Conservation (phyloP, 2,329 filamentous ascomycete genomes). For the Aspergillus pseudoterreus region DNA sequence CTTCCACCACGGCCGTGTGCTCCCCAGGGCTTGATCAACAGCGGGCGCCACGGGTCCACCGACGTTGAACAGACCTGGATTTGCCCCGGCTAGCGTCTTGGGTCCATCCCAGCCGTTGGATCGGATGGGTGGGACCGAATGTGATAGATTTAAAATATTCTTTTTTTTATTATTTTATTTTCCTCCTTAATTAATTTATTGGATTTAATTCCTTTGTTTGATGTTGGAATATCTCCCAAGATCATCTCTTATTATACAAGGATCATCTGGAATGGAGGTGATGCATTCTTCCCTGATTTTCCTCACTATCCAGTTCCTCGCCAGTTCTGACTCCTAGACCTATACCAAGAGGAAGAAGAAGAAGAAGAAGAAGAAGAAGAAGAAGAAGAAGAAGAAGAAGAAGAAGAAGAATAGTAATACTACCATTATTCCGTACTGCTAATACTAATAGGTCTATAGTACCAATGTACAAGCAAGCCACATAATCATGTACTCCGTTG, state of each 20-base stretch:
- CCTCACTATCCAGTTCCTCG: no score
- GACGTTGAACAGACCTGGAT: slow-evolving; percentile 16
- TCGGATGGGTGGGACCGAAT: slow-evolving; percentile 13
- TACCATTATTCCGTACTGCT: no score
- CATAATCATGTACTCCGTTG: slow-evolving; percentile 5
- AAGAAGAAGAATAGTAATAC: no score
- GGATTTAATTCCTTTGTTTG: background rate
- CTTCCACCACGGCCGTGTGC: slow-evolving; percentile 3
- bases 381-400: no score
- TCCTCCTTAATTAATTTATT: background rate
- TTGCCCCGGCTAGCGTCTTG: slow-evolving; percentile 14
- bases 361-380: no score
- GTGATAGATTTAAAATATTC: slow-evolving; percentile 8
- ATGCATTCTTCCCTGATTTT: no score
- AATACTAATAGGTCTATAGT: no score
- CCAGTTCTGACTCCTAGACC: no score
- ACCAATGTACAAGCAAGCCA: slow-evolving; percentile 2
- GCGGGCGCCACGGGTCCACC: slow-evolving; percentile 20
- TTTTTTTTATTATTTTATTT: slow-evolving; percentile 8
- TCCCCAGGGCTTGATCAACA: slow-evolving; percentile 16
- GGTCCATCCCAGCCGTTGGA: slow-evolving; percentile 21
- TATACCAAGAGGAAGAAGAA: no score
- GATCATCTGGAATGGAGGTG: no score
- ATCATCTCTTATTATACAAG: no score
- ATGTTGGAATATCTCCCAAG: background rate